Conservation (phyloP, 2,329 filamentous ascomycete genomes). For the Exophiala oligosperma region DNA sequence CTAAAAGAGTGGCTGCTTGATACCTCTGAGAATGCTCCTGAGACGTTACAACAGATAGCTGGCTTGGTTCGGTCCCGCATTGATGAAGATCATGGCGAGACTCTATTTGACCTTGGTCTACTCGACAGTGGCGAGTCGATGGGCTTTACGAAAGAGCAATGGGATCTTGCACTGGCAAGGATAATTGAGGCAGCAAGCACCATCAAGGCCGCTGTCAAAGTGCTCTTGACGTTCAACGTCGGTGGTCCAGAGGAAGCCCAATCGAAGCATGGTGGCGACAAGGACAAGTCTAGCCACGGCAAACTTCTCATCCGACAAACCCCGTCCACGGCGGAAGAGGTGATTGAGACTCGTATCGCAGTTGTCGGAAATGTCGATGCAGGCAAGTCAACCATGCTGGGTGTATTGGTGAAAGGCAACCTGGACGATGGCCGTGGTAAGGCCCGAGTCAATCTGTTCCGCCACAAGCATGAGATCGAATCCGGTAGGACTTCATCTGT, state of each 20-base stretch:
- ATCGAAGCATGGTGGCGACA: constrained; percentile 61
- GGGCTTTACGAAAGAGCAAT: constrained; percentile 71
- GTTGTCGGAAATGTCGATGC: constrained; percentile 98
- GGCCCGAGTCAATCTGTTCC: constrained; percentile 91
- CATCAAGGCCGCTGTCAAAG: constrained; percentile 71
- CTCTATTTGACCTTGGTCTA: constrained; percentile 86
- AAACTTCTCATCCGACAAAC: constrained; percentile 80
- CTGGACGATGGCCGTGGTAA: constrained; percentile 93
- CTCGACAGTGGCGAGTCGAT: constrained; percentile 88
- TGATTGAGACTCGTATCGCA: constrained; percentile 93
- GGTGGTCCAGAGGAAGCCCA: constrained; percentile 73
- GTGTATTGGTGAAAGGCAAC: constrained; percentile 91
- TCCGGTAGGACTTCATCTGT: constrained; percentile 93
- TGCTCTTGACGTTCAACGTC: constrained; percentile 88
- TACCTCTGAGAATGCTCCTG: constrained; percentile 55
- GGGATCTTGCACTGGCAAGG: constrained; percentile 68
- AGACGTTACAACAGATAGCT: constrained; percentile 62
- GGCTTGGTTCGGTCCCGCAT: constrained; percentile 68
- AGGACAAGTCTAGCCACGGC: constrained; percentile 74
- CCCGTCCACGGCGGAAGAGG: constrained; percentile 74
- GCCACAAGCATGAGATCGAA: constrained; percentile 97
- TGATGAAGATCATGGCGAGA: constrained; percentile 82
- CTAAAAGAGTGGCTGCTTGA: constrained; percentile 76
- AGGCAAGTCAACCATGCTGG: constrained; percentile 93
- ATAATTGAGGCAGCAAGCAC: constrained; percentile 65